These are phyloP conservation scores for Tylopilus cervinicoccineus DNA, from an alignment of 768 basidiomycete genomes.

Conservation along the genomic window DNA sequence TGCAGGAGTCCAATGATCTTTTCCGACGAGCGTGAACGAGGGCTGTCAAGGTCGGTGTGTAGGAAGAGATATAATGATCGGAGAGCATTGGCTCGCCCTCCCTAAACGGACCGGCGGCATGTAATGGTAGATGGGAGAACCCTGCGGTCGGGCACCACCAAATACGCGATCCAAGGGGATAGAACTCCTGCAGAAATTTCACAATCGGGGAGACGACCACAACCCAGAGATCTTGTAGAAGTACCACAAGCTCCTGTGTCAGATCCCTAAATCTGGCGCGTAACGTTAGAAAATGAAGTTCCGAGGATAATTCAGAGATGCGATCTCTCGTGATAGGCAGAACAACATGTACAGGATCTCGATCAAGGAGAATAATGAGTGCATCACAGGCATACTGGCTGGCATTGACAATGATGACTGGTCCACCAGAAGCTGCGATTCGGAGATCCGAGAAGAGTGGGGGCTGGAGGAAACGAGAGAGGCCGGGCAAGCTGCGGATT, in stretches of 20 bases:
- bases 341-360: slow-evolving; percentile 3
- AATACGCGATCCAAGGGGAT: slow-evolving; percentile 5
- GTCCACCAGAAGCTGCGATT: slow-evolving; percentile 20
- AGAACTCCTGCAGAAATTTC: background rate
- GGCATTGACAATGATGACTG: slow-evolving; percentile 34
- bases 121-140: slow-evolving; percentile 2
- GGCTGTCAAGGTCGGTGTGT: slow-evolving; percentile 4
- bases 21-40: background rate
- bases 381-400: slow-evolving; percentile 31
- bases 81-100: background rate
- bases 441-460: slow-evolving; percentile 13
- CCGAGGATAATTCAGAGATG: background rate
- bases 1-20: background rate
- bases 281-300: background rate
- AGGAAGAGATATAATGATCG: slow-evolving; percentile 2
- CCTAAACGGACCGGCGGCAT: background rate
- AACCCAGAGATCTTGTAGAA: slow-evolving; percentile 19
- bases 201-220: slow-evolving; percentile 15
- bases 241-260: background rate
- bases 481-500: slow-evolving; percentile 17
- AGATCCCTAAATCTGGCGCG: background rate
- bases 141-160: slow-evolving; percentile 16
- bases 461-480: slow-evolving; percentile 28
- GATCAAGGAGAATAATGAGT: slow-evolving; percentile 18
- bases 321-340: background rate